Evolutionary conservation across 176 grass and related monocot species (phyloP), one percentile per base, ranked within the genome.

Genomic region (Oryza punctata): DNA sequence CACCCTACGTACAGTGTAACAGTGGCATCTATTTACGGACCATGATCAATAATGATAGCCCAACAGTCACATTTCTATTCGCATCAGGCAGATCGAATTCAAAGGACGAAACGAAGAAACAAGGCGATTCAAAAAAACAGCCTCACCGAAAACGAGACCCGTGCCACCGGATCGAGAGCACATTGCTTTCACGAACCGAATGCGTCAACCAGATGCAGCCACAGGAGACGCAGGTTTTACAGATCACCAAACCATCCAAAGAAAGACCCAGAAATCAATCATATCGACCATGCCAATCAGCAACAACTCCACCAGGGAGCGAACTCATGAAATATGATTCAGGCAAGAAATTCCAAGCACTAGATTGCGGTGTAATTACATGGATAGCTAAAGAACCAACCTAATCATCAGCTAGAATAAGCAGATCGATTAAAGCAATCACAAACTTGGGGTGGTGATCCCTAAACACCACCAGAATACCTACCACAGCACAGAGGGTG

Each of bases 321-420:
- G 47, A 54, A 49, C 16, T 30, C n/a, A n/a, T 38, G 5, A 64
- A 64, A 65, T 45, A 65, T 45, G 25, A n/a, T 69, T 69, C 60
- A 4, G 63, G 28, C 49, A 61, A 78, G 26, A 50, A 44, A 79
- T 64, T 74, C 41, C 75, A 65, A 63, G 32, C 19, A 65, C 32
- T 75, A 60, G 76, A 84, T 33, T 32, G 23, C 67, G 69, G 74
- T 76, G 70, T 87, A 90, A 80, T 84, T 87, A 90, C 89, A 87
- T 80, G 74, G 69, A 61, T 73, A 69, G 78, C 69, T 90, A 86
- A 75, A 87, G 33, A 61, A 84, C 63, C 50, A 87, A 79, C 21
- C 85, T 87, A 80, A 76, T 59, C 85, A 76, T 59, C 85, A 68
- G 75, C 84, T 60, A 82, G 67, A 73, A 75, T 69, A 67, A 41